Base-by-base conservation (phyloP, 2,329 filamentous ascomycete genomes). In the Microsporum canis region DNA sequence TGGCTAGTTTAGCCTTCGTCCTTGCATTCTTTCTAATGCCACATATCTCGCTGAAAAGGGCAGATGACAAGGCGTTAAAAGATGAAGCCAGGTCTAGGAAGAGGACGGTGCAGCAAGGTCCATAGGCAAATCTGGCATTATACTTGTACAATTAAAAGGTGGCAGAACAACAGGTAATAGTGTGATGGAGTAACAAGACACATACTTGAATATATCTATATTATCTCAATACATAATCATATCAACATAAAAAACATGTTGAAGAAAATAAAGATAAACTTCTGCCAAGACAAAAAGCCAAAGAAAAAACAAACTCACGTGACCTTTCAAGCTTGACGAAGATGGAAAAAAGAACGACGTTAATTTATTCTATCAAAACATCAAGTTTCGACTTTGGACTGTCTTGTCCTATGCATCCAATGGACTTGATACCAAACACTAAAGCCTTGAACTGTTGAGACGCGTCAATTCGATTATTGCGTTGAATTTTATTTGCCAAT, bases 11-110 rank as follows among this genome's bases (percentile, higher is more conserved):
- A 1, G 72, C 74, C 0, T 72, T 73, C 38, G 58, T 71, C 10
- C 51, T 76, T 33, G 69, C 72, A 7, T 59, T 66, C 31, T 66
- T 65, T 17, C 63, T 76, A 23, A 75, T 77, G 68, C 74, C 75
- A 10, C 74, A 76, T 60, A 63, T 73, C 17, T 58, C 56, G 3
- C 38, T 74, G n/a, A 59, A 63, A 14, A 59, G 62, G 33, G n/a
- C 38, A 2, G 62, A 63, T 59, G 62, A 63, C 43, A 60, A 59
- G 17, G 34, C 47, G 12, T 43, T 63, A 60, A 63, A 63, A 29
- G 39, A 59, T 6, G 62, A 63, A 49, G 62, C 53, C 17, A 61
- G 56, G 39, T 31, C 45, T 12, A 49, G 45, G 39, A n/a, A 49
- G 45, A 61, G 36, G 23, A 53, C 27, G 45, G 4, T 29, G 31